phyloP scores from a whole-genome alignment of 805 yeast genomes.

The Candida pseudofarinosa region DNA sequence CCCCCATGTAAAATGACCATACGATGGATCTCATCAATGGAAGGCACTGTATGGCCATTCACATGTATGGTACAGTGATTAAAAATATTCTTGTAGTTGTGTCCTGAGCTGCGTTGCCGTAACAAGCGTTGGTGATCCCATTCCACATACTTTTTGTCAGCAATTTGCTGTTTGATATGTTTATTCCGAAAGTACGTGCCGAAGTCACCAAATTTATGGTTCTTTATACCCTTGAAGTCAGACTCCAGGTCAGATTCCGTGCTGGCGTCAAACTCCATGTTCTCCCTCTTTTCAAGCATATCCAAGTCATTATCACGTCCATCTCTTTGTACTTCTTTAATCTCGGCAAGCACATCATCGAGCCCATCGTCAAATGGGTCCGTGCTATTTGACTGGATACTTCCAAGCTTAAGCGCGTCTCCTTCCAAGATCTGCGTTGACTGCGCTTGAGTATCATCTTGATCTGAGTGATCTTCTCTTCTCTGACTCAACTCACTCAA shows the following conservation, averaged over 20 bases:
- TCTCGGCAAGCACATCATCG: conserved; percentile 12
- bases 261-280: not conserved
- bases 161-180: conserved; percentile 54
- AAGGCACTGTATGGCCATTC: conserved; percentile 86
- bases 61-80: conserved; percentile 64
- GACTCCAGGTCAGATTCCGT: not conserved
- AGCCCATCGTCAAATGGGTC: conserved; percentile 23
- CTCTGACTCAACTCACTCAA: conserved; percentile 10
- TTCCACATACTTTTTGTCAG: conserved; percentile 45
- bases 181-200: conserved; percentile 63
- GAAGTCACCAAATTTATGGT: conserved; percentile 60
- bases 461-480: not conserved
- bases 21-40: conserved; percentile 67
- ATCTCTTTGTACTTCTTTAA: conserved; percentile 1
- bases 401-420: not conserved
- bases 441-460: not conserved
- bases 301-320: conserved; percentile 7
- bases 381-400: conserved; percentile 9
- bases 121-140: conserved; percentile 44
- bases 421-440: not conserved
- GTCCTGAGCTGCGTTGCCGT: conserved; percentile 11
- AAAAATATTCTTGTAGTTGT: conserved; percentile 43
- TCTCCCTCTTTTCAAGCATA: conserved; percentile 2
- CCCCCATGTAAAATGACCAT: conserved; percentile 81
- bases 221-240: conserved; percentile 1